These are phyloP conservation scores for Starmera quercuum DNA, from an alignment of 805 yeast genomes.

Conservation along the genomic window DNA sequence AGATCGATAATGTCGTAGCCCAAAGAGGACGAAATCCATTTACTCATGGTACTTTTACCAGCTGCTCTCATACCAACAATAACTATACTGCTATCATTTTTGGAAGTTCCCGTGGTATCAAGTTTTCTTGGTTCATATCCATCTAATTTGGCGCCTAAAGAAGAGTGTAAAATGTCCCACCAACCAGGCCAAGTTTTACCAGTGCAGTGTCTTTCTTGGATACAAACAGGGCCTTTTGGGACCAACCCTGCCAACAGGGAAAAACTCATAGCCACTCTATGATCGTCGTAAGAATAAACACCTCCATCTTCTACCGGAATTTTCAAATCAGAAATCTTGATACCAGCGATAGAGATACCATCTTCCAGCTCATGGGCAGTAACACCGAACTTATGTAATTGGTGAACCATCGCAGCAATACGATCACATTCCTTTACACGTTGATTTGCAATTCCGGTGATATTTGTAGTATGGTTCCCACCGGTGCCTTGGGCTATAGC, in stretches of 20 bases:
- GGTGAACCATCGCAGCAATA: slow-evolving; percentile 88
- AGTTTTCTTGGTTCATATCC: slow-evolving; percentile 54
- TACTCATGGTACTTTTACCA: slow-evolving; percentile 83
- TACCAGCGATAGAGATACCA: slow-evolving; percentile 84
- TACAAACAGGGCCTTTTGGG: slow-evolving; percentile 43
- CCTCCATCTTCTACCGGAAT: slow-evolving; percentile 54
- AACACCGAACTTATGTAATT: slow-evolving; percentile 88
- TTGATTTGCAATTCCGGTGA: slow-evolving; percentile 95
- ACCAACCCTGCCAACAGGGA: slow-evolving; percentile 77
- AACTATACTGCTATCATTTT: slow-evolving; percentile 52
- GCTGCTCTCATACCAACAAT: slow-evolving; percentile 98
- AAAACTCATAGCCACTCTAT: slow-evolving; percentile 97
- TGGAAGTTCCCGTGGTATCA: slow-evolving; percentile 18
- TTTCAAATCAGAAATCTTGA: slow-evolving; percentile 39
- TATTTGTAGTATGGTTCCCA: slow-evolving; percentile 51
- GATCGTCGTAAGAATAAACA: slow-evolving; percentile 83
- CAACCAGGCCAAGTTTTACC: slow-evolving; percentile 99
- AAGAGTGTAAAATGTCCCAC: slow-evolving; percentile 89
- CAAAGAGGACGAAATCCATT: slow-evolving; percentile 64
- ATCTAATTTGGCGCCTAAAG: slow-evolving; percentile 55
- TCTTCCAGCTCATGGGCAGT: slow-evolving; percentile 78
- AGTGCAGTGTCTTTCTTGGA: slow-evolving; percentile 85
- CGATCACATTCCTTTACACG: slow-evolving; percentile 97
- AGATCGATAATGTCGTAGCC: slow-evolving; percentile 69
- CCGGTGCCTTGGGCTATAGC: slow-evolving; percentile 64